Evolutionary conservation across 495 filamentous ascomycete genomes (phyloP), one percentile per base, ranked within the genome.

Genomic region (Penicillium canescens): DNA sequence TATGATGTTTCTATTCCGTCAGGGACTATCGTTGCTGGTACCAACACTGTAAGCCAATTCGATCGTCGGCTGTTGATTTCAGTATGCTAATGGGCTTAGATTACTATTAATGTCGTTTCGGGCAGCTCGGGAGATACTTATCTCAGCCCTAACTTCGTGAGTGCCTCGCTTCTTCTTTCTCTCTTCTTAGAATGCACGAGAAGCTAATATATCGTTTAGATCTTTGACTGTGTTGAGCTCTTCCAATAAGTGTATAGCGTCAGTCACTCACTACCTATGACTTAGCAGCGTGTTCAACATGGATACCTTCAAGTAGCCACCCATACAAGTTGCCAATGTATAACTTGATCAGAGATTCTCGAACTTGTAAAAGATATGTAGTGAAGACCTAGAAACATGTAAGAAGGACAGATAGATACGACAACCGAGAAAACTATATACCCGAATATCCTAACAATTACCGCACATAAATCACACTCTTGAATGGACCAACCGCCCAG

Each of bases 401-500:
- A 31, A 2, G 9, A 9, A 31, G 26, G 1, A 10, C 8, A 31
- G 9, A 38, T 26, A 16, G 35, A 47, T 20, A 38, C 16, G 3
- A 13, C 1, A 35, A 18, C 18, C 16, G 21, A 12, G 16, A 13
- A 40, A 7, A 26, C 24, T 10, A 20, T n/a, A 48, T 16, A 35
- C 2, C 18, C 6, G 20, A 9, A 21, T 14, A 38, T 20, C 13
- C 23, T 1, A 18, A 18, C 3, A 40, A 20, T 12, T 9, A 40
- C 9, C 8, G 4, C 3, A 1, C 13, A 40, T 14, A 34, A 20
- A 4, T 50, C 33, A 42, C 8, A 7, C 41, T 36, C 59, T 47
- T 61, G 81, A 68, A 73, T 93, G 90, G 37, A 96, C 92, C 68
- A 90, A 68, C 62, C 83, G 69, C 6, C 63, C 63, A 7, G 43